Evolutionary conservation across 208 protist species (phyloP), one percentile per base, ranked within the genome.

Genomic region (Kentomonas sorsogonicus): DNA sequence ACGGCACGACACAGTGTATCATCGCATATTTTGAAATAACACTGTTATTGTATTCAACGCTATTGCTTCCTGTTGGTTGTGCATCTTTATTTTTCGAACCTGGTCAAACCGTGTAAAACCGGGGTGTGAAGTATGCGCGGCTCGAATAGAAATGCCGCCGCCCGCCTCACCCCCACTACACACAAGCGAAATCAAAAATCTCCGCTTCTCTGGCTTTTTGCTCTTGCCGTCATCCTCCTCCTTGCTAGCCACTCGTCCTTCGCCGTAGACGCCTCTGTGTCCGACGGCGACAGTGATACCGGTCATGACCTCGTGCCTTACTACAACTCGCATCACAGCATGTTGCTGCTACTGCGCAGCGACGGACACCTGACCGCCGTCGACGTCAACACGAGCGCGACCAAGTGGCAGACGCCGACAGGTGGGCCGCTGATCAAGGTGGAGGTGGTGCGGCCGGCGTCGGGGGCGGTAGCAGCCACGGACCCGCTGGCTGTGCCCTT

Each of bases 401-500:
- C 55, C 3, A 43, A 74, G 33, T 91, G 79, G 78, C 38, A 29
- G 11, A 50, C 65, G 3, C 60, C 76, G 18, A 72, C 62, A 2
- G 73, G 77, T 0, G 75, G 73, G 10, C 48, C 55, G 16, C 52
- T 76, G 43, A 25, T 69, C 16, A 22, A 47, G 1, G 69, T 66
- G 16, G 43, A 66, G 10, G 53, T 83, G 34, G 58, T 72, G 3
- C 0, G 60, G 40, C 56, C 64, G 1, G 51, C 82, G 0, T 72
- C 63, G 3, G 34, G 65, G 16, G 52, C 65, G 2, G 40, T 65
- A 2, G 29, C 65, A 0, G 36, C 47, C 15, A 15, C 53, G 9
- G 79, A 91, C 44, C 83, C 83, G 5, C 53, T 91, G n/a, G 69
- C 83, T 2, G 55, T 86, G 13, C 83, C 83, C 25, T 91, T 91